These are phyloP conservation scores for Vitis hybrid DNA, from an alignment of 177 flowering plant species.

Conservation along the genomic window DNA sequence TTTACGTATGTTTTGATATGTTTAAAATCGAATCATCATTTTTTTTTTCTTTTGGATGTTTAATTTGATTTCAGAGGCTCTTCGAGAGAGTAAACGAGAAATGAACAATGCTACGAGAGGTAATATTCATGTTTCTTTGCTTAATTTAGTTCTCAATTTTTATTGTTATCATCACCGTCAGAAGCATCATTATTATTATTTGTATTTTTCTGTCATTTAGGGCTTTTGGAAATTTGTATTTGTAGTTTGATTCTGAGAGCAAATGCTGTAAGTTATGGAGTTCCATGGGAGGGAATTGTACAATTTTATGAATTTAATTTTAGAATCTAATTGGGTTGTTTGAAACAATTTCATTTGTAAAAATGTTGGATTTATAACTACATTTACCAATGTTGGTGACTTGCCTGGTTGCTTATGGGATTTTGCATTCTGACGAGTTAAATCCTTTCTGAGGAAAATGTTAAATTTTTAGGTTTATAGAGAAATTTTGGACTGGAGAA, in stretches of 20 bases:
- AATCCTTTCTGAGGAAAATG: too few relatives aligned
- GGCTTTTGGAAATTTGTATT: background rate
- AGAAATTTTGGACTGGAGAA: too few relatives aligned
- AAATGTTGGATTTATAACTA: too few relatives aligned
- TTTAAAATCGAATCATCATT: background rate
- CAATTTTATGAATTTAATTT: background rate
- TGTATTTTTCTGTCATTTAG: background rate
- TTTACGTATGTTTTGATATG: background rate
- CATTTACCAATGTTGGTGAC: too few relatives aligned
- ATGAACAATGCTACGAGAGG: conserved; percentile 46
- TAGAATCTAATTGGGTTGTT: background rate
- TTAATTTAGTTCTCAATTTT: background rate
- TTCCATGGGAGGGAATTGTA: background rate
- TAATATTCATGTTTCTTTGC: background rate
- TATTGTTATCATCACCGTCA: too few relatives aligned
- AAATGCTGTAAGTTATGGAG: background rate
- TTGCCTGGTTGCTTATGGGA: background rate
- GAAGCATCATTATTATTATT: background rate
- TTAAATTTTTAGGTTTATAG: too few relatives aligned
- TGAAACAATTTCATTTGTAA: background rate
- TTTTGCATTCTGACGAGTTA: background rate
- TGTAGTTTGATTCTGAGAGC: background rate
- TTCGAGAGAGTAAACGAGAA: conserved; percentile 47
- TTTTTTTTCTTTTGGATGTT: background rate
- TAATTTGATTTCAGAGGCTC: conserved; percentile 35